A percentile compares a stretch with the other conserved stretches of the same genome.
These are phyloP conservation scores for Sanchytrium tribonematis DNA, from an alignment of 371 early-diverging fungal species.

Conservation along the genomic window DNA sequence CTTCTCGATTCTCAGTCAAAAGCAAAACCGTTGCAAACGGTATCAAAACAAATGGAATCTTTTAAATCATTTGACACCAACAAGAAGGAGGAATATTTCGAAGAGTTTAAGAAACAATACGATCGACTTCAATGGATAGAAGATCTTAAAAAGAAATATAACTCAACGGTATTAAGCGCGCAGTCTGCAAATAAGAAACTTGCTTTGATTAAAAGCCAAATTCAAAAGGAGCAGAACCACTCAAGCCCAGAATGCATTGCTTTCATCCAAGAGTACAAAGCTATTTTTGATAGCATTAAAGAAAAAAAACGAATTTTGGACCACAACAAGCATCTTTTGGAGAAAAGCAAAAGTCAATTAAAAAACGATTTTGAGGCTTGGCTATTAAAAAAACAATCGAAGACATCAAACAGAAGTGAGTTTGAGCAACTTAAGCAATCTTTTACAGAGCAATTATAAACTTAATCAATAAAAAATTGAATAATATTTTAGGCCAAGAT, in stretches of 20 bases:
- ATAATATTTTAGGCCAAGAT: too few species aligned
- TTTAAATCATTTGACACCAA: conserved; percentile 4
- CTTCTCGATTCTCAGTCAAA: background rate
- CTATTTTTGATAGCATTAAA: conserved; percentile 1
- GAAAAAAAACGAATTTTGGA: background rate
- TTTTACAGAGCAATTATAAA: too few species aligned
- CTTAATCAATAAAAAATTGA: too few species aligned
- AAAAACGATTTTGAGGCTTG: background rate
- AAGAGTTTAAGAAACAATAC: conserved; percentile 10
- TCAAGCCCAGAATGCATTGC: conserved; percentile 7
- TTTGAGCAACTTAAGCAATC: too few species aligned
- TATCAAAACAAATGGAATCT: conserved; percentile 3
- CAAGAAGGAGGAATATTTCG: background rate
- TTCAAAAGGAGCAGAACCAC: background rate
- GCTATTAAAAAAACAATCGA: background rate
- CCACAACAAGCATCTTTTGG: background rate
- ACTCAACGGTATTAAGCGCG: background rate
- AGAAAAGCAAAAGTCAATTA: background rate
- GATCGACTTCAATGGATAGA: background rate
- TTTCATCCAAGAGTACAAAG: conserved; percentile 20
- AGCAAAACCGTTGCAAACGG: background rate
- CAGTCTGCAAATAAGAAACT: background rate
- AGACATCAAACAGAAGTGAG: too few species aligned
- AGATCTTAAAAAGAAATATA: background rate
- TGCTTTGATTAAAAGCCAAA: background rate